Conservation (phyloP, 805 yeast species). For the Metschnikowia arizonensis region DNA sequence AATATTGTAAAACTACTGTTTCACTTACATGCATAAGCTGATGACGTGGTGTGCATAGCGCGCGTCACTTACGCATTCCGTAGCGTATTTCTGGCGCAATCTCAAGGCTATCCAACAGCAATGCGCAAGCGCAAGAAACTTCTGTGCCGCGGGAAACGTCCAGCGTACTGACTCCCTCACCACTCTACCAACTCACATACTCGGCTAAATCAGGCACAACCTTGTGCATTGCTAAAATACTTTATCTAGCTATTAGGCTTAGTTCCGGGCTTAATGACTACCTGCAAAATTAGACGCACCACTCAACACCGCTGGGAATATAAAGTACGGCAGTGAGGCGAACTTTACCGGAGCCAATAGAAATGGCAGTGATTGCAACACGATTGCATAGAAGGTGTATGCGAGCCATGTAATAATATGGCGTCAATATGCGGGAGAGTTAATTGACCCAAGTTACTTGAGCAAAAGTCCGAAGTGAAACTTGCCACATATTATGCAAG, state of each 20-base stretch:
- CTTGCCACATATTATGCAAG: not conserved
- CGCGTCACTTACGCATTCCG: not conserved
- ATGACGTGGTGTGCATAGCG: not conserved
- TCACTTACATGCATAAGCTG: not conserved
- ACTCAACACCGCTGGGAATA: no score
- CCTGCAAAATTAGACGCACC: no score
- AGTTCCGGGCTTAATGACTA: no score
- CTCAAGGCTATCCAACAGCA: not conserved
- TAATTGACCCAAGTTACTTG: no score
- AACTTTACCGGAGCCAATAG: not conserved
- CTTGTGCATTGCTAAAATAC: not conserved
- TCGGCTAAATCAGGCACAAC: conserved; percentile 5
- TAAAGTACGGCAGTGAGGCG: not conserved
- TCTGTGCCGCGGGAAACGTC: not conserved
- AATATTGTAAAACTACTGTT: not conserved
- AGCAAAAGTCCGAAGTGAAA: no score
- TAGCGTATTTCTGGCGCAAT: not conserved
- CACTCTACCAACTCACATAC: not conserved
- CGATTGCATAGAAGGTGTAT: not conserved
- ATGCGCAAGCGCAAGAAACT: not conserved
- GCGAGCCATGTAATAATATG: not conserved
- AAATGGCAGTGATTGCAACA: not conserved
- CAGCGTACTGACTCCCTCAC: not conserved
- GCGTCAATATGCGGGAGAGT: not conserved
- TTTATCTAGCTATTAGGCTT: no score